Base-by-base conservation (phyloP, 2,329 filamentous ascomycete species). In the Penicillium polonicum region DNA sequence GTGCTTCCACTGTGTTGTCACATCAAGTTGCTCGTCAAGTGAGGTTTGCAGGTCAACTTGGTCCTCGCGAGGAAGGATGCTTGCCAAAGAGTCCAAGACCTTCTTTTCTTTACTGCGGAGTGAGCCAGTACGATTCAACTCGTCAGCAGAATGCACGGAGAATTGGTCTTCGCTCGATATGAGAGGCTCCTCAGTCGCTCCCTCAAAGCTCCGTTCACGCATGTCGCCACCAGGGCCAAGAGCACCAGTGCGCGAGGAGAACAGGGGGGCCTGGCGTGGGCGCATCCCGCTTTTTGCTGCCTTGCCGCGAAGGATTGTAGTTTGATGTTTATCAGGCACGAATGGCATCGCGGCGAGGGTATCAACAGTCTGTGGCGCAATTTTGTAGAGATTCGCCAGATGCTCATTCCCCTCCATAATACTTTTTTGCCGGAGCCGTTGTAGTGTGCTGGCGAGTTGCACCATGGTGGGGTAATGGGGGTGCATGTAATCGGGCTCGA, bases 391-490 rank as follows among this genome's bases (percentile, higher is more conserved):
- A 45, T 57, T 41, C 21, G 65, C 56, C 43, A 76, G 57, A 55
- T 74, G 66, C 15, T 59, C 48, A 6, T 64, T 69, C 41, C 74
- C 73, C 36, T 72, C 67, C 15, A 61, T 41, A 36, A 77, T 70
- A 53, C 73, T 76, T 31, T 66, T 67, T 17, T 68, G 67, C 38
- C 74, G 73, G 41, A 76, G 66, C 52, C 74, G 67, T 33, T 72
- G 68, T 33, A 79, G 65, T 10, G 74, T 70, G n/a, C 73, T 67
- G 15, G 76, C 76, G 25, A 81, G 67, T 55, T 76, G 72, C 15
- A 80, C 72, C 64, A 79, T 73, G 12, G 77, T 75, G 35, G 72
- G 58, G 64, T 80, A 80, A 7, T 74, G 74, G 15, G 79, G 78
- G 54, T 76, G 73, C 65, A 77, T 70, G 55, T 75, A 74, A 25